These are phyloP conservation scores for Xerocomellus amylosporus DNA, from an alignment of 768 basidiomycete genomes.

Conservation along the genomic window DNA sequence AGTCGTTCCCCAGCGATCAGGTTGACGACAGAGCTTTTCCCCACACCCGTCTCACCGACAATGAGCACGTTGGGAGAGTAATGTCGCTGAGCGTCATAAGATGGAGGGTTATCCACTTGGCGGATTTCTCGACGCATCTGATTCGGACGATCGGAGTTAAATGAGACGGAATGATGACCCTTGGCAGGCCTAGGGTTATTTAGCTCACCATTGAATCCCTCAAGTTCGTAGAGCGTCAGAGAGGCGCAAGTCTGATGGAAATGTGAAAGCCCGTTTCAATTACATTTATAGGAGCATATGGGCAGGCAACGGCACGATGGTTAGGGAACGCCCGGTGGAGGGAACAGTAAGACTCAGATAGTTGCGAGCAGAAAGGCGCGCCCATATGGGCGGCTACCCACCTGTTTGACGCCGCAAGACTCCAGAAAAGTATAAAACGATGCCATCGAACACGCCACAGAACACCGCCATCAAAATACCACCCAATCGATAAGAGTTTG, in stretches of 20 bases:
- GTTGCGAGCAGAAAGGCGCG: not conserved
- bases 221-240: not conserved
- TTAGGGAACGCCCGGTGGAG: too few relatives aligned
- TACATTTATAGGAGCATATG: constrained; percentile 19
- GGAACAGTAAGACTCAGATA: not conserved
- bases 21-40: constrained; percentile 44
- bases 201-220: constrained; percentile 13
- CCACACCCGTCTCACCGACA: constrained; percentile 33
- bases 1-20: constrained; percentile 30
- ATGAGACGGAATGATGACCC: not conserved
- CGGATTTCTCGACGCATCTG: constrained; percentile 14
- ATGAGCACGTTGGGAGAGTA: constrained; percentile 37
- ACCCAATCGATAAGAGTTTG: constrained; percentile 12
- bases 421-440: constrained; percentile 5
- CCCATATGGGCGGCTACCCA: constrained; percentile 18
- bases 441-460: not conserved
- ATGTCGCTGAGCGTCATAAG: constrained; percentile 18
- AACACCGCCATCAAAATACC: constrained; percentile 7
- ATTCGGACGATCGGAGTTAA: not conserved
- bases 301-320: not conserved
- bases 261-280: not conserved
- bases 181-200: not conserved
- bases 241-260: constrained; percentile 3
- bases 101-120: constrained; percentile 13
- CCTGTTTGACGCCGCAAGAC: not conserved